phyloP scores from a whole-genome alignment of 768 basidiomycete genomes.

The Trametopsis cervina region DNA sequence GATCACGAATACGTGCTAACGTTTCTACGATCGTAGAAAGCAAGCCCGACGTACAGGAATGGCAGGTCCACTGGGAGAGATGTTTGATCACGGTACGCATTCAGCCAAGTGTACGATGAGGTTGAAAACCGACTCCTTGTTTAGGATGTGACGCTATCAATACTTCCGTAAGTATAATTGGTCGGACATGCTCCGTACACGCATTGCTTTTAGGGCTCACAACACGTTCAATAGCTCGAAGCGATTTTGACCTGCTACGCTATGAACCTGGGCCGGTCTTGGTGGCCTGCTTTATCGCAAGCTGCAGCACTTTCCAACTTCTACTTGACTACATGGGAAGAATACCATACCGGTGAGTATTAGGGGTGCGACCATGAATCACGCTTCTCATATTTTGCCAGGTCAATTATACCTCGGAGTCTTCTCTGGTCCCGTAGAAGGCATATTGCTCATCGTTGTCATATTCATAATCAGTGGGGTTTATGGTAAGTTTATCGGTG shows the following conservation, averaged over 20 bases:
- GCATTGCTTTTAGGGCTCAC: conserved; percentile 4
- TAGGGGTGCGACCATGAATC: neutral
- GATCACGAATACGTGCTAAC: neutral
- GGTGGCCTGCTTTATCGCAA: conserved; percentile 95
- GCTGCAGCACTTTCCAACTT: conserved; percentile 62
- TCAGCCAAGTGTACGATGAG: too few relatives aligned
- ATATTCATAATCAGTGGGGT: conserved; percentile 78
- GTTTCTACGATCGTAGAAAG: conserved; percentile 49
- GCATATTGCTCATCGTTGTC: conserved; percentile 76
- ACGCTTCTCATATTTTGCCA: conserved; percentile 18
- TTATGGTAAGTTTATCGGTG: conserved; percentile 48
- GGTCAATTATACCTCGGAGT: conserved; percentile 87
- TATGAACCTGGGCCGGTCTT: conserved; percentile 85
- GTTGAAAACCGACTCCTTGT: too few relatives aligned
- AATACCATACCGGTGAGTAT: conserved; percentile 75
- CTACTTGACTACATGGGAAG: conserved; percentile 72
- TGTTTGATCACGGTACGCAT: conserved; percentile 90
- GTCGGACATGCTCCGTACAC: too few relatives aligned
- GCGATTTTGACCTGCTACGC: conserved; percentile 77
- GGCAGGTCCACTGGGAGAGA: conserved; percentile 95
- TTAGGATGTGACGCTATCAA: conserved; percentile 89
- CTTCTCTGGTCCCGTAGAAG: conserved; percentile 95
- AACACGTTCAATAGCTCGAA: conserved; percentile 54
- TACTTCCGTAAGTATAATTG: conserved; percentile 59
- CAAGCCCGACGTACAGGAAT: conserved; percentile 94